Evolutionary conservation across 176 grass and related monocot species (phyloP).

Genomic region (Luzula sylvatica): DNA sequence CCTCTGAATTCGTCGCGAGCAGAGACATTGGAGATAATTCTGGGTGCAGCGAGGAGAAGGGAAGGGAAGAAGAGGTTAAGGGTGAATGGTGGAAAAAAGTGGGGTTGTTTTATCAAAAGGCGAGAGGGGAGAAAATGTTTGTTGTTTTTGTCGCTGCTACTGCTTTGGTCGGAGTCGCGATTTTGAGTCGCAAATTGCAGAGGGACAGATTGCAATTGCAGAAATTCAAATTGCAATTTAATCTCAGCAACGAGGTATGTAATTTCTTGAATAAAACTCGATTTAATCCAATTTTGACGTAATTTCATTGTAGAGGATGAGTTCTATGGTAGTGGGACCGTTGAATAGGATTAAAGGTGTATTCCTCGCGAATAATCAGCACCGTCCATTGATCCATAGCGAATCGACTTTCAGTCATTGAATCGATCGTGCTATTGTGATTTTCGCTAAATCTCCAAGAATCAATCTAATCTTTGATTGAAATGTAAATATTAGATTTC

Average conservation of each 20-base stretch:
- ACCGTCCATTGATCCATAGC: conserved; percentile 13
- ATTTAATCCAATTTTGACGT: conserved; percentile 1
- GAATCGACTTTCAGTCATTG: conserved; percentile 24
- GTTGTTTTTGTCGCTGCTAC: conserved; percentile 45
- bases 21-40: background rate
- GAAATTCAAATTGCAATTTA: conserved; percentile 26
- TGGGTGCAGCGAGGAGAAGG: background rate
- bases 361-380: conserved; percentile 32
- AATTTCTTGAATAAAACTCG: too few relatives aligned
- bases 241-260: conserved; percentile 46
- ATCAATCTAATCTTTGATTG: too few relatives aligned
- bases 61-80: background rate
- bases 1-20: background rate
- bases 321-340: conserved; percentile 20
- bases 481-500: too few relatives aligned
- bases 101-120: conserved; percentile 45
- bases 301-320: conserved; percentile 36
- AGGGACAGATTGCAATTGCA: conserved; percentile 39
- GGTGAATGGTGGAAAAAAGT: conserved; percentile 49
- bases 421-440: background rate
- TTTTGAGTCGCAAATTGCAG: conserved; percentile 51
- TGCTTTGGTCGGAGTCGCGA: conserved; percentile 53
- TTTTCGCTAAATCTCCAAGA: background rate
- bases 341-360: conserved; percentile 42
- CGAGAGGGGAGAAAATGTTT: conserved; percentile 48